These are phyloP conservation scores for Orychophragmus violaceus DNA, from an alignment of 345 rosid species.

Conservation along the genomic window DNA sequence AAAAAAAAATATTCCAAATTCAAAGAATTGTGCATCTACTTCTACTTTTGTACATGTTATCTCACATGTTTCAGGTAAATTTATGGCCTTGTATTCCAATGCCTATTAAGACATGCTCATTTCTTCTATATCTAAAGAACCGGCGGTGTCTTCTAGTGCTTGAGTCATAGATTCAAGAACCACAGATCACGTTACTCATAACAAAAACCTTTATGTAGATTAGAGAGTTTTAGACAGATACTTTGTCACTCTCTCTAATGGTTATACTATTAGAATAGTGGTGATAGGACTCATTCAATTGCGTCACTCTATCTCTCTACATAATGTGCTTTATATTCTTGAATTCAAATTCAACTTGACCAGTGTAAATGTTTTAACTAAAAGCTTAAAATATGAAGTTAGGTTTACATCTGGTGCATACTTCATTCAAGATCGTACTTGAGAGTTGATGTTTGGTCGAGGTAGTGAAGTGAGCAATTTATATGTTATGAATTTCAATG, in stretches of 20 bases:
- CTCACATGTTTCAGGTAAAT: too few relatives aligned
- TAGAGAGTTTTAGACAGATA: neutral
- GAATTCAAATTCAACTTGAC: neutral
- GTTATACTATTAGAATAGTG: neutral
- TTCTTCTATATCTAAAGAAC: too few relatives aligned
- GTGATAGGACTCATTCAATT: neutral
- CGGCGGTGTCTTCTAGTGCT: too few relatives aligned
- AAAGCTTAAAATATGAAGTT: neutral
- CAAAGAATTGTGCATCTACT: too few relatives aligned
- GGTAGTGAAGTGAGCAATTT: neutral
- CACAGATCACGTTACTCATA: too few relatives aligned
- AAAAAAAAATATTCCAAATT: too few relatives aligned
- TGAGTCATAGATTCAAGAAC: too few relatives aligned
- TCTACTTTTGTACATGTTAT: too few relatives aligned
- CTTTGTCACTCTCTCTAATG: neutral
- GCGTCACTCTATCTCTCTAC: neutral
- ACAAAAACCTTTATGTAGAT: too few relatives aligned
- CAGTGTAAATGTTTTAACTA: neutral
- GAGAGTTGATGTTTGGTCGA: neutral
- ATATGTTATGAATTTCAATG: neutral
- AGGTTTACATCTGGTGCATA: neutral
- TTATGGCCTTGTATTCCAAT: too few relatives aligned
- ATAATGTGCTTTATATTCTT: neutral
- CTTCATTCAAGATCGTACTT: too few relatives aligned
- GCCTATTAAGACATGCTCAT: too few relatives aligned